Base-by-base conservation (phyloP, 352 stramenopile species). In the Phytophthora colocasiae region DNA sequence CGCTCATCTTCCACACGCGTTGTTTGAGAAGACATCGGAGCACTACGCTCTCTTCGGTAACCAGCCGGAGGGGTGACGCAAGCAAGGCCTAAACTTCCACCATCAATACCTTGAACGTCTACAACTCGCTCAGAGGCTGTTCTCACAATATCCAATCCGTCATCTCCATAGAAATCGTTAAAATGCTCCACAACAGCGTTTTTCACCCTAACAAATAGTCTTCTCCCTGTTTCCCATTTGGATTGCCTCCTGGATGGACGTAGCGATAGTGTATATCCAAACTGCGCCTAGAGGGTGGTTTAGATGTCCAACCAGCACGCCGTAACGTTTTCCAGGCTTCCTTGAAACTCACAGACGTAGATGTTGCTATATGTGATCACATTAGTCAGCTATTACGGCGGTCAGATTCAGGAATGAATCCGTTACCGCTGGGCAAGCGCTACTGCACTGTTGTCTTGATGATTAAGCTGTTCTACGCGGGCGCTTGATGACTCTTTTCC, bases 181-280 rank as follows among this genome's bases (percentile, higher is more conserved):
- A 39, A 52, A 11, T 34, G 38, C 1, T 52, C 27, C 0, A 19
- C 10, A 19, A 52, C 24, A 14, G 10, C 45, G 1, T n/a, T 52
- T 26, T 15, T 52, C 45, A 12, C n/a, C 45, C 26, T 14, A 52
- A 11, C 10, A 52, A 52, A 39, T 34, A 39, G 22, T 52, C 26
- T 52, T 52, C 10, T 15, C 45, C 45, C 26, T 52, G 10, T 11
- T n/a, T 36, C 39, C 45, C 45, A 19, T 39, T 52, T 3, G 26
- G 45, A 52, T 52, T 22, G 3, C 45, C 11, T 39, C 5, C 24
- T 5, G 45, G 45, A 6, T 10, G 26, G 19, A 52, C 26, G 11
- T 38, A 52, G 9, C 45, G 24, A 39, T 52, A 52, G 8, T 26
- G 45, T 10, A 7, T 15, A 52, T 52, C 45, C 24, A 36, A 38